A percentile compares a stretch with the other conserved stretches of the same genome.
Conservation (phyloP, 164 flowering plant species). For the Macadamia integrifolia region DNA sequence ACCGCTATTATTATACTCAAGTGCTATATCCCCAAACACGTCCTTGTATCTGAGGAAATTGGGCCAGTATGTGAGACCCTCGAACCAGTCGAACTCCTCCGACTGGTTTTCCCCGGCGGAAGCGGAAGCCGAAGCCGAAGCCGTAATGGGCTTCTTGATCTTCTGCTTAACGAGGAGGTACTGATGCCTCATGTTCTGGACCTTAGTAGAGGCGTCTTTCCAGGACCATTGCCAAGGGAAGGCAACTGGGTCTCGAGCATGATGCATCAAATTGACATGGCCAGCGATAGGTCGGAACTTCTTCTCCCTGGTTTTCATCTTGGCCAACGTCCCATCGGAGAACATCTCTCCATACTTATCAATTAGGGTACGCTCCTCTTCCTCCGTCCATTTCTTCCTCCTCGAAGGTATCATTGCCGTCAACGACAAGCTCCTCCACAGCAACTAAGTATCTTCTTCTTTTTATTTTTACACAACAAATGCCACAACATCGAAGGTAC, state of each 20-base stretch:
- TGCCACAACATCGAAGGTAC: not conserved
- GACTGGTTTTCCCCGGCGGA: not conserved
- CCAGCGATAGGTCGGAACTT: slow-evolving; percentile 69
- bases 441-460: too few relatives aligned
- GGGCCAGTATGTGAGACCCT: slow-evolving; percentile 79
- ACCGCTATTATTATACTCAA: slow-evolving; percentile 24
- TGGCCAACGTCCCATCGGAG: slow-evolving; percentile 55
- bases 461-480: not conserved
- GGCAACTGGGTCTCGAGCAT: slow-evolving; percentile 51
- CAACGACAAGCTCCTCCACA: not conserved
- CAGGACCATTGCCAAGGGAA: slow-evolving; percentile 93
- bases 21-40: slow-evolving; percentile 75
- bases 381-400: slow-evolving; percentile 94
- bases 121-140: slow-evolving; percentile 13
- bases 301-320: slow-evolving; percentile 83
- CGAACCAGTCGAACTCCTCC: slow-evolving; percentile 79
- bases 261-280: slow-evolving; percentile 67
- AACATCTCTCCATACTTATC: slow-evolving; percentile 74
- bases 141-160: slow-evolving; percentile 44
- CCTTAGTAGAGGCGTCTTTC: slow-evolving; percentile 91
- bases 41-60: slow-evolving; percentile 81
- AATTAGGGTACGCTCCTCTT: slow-evolving; percentile 82
- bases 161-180: slow-evolving; percentile 19
- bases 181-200: slow-evolving; percentile 96
- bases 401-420: slow-evolving; percentile 47